Percentiles rank a stretch among this genome's conserved stretches.
Conservation (phyloP, 352 stramenopile species). For the Phytophthora crassamura region DNA sequence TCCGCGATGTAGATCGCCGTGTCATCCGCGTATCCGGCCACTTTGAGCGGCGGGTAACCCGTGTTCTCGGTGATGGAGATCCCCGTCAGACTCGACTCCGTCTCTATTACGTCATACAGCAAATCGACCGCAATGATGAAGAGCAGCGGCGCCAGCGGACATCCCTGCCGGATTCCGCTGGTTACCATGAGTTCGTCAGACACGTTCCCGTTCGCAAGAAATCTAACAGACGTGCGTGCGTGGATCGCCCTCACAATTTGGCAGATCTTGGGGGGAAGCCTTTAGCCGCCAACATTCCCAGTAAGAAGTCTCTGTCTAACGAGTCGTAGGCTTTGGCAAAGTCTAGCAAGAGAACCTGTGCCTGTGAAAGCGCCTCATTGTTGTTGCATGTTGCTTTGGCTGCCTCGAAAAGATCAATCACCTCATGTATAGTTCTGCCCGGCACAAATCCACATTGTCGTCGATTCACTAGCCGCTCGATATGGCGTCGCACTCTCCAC, state of each 20-base stretch:
- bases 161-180: conserved; percentile 10
- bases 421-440: conserved; percentile 8
- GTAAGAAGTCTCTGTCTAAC: not conserved
- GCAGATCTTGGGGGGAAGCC: not conserved
- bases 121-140: conserved; percentile 9
- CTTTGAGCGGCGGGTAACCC: not conserved
- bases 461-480: not conserved
- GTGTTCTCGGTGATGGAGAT: not conserved
- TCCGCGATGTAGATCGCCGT: conserved; percentile 3
- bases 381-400: not conserved
- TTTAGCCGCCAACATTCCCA: not conserved
- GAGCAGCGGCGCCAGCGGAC: not conserved
- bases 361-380: not conserved
- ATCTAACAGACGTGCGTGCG: not conserved
- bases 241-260: not conserved
- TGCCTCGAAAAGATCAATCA: conserved; percentile 8
- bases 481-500: not conserved
- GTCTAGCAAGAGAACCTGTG: conserved; percentile 5
- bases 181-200: not conserved
- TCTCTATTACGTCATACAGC: conserved; percentile 1
- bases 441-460: conserved; percentile 6
- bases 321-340: conserved; percentile 21
- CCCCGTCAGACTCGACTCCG: not conserved
- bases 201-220: not conserved
- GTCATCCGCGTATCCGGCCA: conserved; percentile 13